These are phyloP conservation scores for Ceratocystiopsis sp. DNA, from an alignment of 2,329 filamentous ascomycete genomes.

Conservation along the genomic window DNA sequence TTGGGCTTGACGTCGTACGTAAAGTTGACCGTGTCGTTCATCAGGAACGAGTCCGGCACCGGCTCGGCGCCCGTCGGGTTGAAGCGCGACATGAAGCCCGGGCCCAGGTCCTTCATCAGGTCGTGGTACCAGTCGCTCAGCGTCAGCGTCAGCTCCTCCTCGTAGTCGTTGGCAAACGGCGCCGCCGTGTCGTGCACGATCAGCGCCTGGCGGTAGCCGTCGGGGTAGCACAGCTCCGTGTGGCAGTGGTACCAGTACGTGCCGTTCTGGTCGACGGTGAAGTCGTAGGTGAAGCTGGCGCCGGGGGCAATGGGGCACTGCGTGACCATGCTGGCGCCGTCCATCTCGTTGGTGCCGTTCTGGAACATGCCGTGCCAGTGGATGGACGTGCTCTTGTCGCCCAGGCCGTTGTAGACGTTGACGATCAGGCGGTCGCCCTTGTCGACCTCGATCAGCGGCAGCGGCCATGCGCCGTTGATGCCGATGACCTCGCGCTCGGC, in stretches of 20 bases:
- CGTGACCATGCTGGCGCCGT: slow-evolving; percentile 48
- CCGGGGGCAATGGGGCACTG: slow-evolving; percentile 53
- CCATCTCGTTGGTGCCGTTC: slow-evolving; percentile 52
- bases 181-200: slow-evolving; percentile 33
- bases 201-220: slow-evolving; percentile 27
- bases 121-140: slow-evolving; percentile 58
- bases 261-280: slow-evolving; percentile 41
- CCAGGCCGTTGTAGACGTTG: slow-evolving; percentile 40
- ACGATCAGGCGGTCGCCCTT: slow-evolving; percentile 45
- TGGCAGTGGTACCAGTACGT: slow-evolving; percentile 73
- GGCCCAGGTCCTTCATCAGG: slow-evolving; percentile 29
- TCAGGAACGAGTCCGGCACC: slow-evolving; percentile 48
- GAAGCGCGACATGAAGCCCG: slow-evolving; percentile 31
- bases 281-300: slow-evolving; percentile 50
- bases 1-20: slow-evolving; percentile 43
- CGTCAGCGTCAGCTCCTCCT: slow-evolving; percentile 47
- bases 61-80: slow-evolving; percentile 46
- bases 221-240: slow-evolving; percentile 49
- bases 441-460: slow-evolving; percentile 46
- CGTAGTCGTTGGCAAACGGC: slow-evolving; percentile 39
- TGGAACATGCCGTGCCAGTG: slow-evolving; percentile 58
- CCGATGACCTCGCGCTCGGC: slow-evolving; percentile 51
- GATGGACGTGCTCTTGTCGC: slow-evolving; percentile 44
- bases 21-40: slow-evolving; percentile 52
- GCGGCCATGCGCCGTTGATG: slow-evolving; percentile 62